Percentiles rank a stretch among this genome's conserved stretches.
Evolutionary conservation across 2,329 filamentous ascomycete species (phyloP).

Genomic region (Chrysosporium queenslandicum): DNA sequence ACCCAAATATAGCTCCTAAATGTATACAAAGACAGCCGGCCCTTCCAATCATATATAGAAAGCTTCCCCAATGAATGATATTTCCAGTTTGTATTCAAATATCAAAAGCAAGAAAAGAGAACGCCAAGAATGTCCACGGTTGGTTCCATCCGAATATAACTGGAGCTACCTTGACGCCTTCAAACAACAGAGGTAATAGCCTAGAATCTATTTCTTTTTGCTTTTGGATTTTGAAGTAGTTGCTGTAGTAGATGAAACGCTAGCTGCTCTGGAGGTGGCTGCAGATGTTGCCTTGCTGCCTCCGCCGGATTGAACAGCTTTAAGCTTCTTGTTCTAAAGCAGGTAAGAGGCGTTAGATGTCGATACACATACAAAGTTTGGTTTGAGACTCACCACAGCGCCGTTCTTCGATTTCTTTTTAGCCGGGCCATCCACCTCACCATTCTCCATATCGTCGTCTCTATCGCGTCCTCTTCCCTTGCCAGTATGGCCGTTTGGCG

Average conservation of each 20-base stretch:
- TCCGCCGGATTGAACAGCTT: slow-evolving; percentile 66
- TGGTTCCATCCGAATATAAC: background rate
- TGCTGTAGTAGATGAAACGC: slow-evolving; percentile 63
- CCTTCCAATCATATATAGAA: background rate
- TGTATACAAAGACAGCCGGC: background rate
- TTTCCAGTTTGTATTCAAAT: slow-evolving; percentile 1
- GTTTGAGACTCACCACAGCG: slow-evolving; percentile 61
- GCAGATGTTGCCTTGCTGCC: slow-evolving; percentile 66
- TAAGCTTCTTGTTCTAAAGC: slow-evolving; percentile 77
- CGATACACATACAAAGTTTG: slow-evolving; percentile 7
- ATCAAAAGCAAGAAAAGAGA: background rate
- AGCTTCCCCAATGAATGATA: background rate
- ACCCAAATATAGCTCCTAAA: background rate
- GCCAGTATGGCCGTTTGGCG: slow-evolving; percentile 49
- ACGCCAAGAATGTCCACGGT: background rate
- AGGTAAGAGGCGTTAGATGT: slow-evolving; percentile 18
- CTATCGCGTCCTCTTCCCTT: slow-evolving; percentile 52
- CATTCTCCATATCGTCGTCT: slow-evolving; percentile 72
- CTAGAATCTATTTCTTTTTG: slow-evolving; percentile 2
- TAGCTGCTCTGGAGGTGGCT: slow-evolving; percentile 73
- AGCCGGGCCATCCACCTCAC: slow-evolving; percentile 68
- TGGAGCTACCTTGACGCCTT: background rate
- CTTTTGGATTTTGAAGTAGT: slow-evolving; percentile 16
- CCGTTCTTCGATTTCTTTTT: slow-evolving; percentile 93
- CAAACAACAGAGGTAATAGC: too few species aligned